These are phyloP conservation scores for Noccaea bulbosa DNA, from an alignment of 345 rosid genomes.

Conservation along the genomic window DNA sequence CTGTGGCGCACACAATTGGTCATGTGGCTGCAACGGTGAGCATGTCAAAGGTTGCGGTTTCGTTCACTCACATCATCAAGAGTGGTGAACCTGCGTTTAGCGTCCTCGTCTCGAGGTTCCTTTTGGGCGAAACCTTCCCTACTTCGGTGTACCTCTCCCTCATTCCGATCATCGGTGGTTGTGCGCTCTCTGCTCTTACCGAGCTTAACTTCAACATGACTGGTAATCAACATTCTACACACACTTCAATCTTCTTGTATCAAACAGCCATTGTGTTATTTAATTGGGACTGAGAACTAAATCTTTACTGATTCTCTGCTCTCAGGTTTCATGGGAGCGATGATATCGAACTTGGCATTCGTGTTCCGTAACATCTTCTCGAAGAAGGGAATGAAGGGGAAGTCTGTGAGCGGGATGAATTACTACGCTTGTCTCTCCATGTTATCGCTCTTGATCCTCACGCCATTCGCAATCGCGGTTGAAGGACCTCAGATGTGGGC, in stretches of 20 bases:
- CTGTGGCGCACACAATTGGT: constrained; percentile 98
- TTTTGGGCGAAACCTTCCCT: constrained; percentile 91
- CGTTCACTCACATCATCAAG: constrained; percentile 97
- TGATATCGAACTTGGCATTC: constrained; percentile 67
- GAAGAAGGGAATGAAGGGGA: constrained; percentile 97
- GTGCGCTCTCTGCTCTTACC: constrained; percentile 94
- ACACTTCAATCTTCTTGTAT: background rate
- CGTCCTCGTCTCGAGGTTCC: constrained; percentile 84
- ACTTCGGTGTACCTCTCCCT: constrained; percentile 80
- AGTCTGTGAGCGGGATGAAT: constrained; percentile 99
- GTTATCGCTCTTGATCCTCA: constrained; percentile 82
- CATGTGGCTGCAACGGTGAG: constrained; percentile 99
- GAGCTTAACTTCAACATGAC: constrained; percentile 99
- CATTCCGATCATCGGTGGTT: constrained; percentile 96
- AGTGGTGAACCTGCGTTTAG: constrained; percentile 99
- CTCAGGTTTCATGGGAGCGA: constrained; percentile 92
- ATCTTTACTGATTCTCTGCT: constrained; percentile 9
- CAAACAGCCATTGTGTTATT: background rate
- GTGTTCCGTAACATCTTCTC: constrained; percentile 93
- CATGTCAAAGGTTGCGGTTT: constrained; percentile 99
- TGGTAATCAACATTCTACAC: constrained; percentile 53
- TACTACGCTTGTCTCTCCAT: constrained; percentile 98
- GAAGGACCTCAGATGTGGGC: constrained; percentile 99
- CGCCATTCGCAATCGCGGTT: constrained; percentile 94
- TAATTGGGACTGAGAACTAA: background rate